These are phyloP conservation scores for Thelephora terrestris DNA, from an alignment of 1,284 basidiomycete genomes.

Conservation along the genomic window DNA sequence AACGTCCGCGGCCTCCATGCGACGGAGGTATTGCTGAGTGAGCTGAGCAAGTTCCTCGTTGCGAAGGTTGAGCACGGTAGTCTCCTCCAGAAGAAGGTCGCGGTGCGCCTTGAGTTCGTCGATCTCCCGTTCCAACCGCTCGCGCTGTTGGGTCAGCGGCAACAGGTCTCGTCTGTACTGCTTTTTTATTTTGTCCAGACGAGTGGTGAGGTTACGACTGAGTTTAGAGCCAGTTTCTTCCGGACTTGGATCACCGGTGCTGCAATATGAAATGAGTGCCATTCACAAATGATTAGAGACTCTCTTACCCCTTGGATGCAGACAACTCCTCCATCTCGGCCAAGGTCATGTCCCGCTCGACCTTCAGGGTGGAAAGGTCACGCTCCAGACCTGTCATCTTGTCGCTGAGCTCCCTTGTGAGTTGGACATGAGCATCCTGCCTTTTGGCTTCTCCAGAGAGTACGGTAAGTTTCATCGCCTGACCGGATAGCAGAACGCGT, in stretches of 20 bases:
- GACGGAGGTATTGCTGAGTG: conserved; percentile 68
- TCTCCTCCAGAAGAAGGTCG: conserved; percentile 85
- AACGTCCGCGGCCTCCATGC: conserved; percentile 44
- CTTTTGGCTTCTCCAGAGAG: conserved; percentile 71
- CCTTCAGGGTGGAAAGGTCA: conserved; percentile 79
- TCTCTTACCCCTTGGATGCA: conserved; percentile 50
- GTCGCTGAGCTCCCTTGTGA: conserved; percentile 71
- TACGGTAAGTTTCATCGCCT: conserved; percentile 78
- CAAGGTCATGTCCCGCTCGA: conserved; percentile 83
- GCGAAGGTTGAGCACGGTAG: conserved; percentile 78
- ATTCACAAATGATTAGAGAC: not conserved
- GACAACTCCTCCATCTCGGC: conserved; percentile 91
- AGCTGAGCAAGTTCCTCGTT: conserved; percentile 90
- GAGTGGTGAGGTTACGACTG: conserved; percentile 69
- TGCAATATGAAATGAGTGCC: not conserved
- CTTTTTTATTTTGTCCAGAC: conserved; percentile 83
- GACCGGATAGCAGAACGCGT: conserved; percentile 78
- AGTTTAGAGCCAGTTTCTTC: conserved; percentile 42
- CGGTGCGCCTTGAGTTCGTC: conserved; percentile 79
- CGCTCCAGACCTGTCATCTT: conserved; percentile 74
- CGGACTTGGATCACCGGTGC: not conserved
- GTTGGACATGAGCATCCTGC: conserved; percentile 70
- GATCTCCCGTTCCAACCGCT: conserved; percentile 75
- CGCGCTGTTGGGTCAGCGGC: conserved; percentile 75
- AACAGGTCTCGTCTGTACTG: conserved; percentile 85